Percentiles rank a stretch among this genome's conserved stretches.
These are phyloP conservation scores for Hypoxylon perforatum DNA, from an alignment of 495 filamentous ascomycete species.

Conservation along the genomic window DNA sequence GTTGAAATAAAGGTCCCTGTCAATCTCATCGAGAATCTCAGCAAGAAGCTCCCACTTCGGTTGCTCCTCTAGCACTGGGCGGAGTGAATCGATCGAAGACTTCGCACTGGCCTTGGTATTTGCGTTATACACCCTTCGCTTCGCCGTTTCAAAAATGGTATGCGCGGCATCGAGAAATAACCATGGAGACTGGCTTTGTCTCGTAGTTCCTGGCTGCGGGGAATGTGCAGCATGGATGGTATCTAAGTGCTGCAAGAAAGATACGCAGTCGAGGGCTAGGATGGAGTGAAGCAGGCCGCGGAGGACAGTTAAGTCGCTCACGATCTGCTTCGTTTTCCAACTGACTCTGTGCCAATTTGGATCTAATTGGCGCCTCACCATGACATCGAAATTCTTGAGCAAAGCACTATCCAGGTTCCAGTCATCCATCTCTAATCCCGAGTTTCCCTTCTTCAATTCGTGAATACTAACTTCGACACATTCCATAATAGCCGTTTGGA, in stretches of 20 bases:
- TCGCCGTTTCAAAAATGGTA: constrained; percentile 91
- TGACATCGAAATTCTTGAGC: constrained; percentile 89
- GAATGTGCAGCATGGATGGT: constrained; percentile 91
- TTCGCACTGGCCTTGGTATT: constrained; percentile 54
- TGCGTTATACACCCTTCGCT: constrained; percentile 83
- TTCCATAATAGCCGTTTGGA: constrained; percentile 93
- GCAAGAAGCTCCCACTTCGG: constrained; percentile 92
- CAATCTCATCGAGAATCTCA: constrained; percentile 91
- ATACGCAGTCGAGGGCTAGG: constrained; percentile 88
- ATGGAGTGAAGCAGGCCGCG: constrained; percentile 87
- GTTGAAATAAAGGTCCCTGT: constrained; percentile 88
- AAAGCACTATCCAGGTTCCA: constrained; percentile 97
- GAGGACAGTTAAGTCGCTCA: constrained; percentile 85
- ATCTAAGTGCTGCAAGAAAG: constrained; percentile 92
- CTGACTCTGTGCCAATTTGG: constrained; percentile 97
- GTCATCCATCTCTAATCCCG: constrained; percentile 93
- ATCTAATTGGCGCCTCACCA: constrained; percentile 89
- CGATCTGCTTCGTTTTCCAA: constrained; percentile 94
- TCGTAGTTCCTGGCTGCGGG: constrained; percentile 86
- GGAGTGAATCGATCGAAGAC: constrained; percentile 70
- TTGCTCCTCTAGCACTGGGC: constrained; percentile 90
- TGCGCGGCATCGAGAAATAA: constrained; percentile 95
- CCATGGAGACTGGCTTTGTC: constrained; percentile 93
- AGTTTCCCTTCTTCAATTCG: constrained; percentile 89
- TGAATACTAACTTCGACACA: constrained; percentile 94